Base-by-base conservation (phyloP, 148 eudicot species). In the Agrostemma githago region DNA sequence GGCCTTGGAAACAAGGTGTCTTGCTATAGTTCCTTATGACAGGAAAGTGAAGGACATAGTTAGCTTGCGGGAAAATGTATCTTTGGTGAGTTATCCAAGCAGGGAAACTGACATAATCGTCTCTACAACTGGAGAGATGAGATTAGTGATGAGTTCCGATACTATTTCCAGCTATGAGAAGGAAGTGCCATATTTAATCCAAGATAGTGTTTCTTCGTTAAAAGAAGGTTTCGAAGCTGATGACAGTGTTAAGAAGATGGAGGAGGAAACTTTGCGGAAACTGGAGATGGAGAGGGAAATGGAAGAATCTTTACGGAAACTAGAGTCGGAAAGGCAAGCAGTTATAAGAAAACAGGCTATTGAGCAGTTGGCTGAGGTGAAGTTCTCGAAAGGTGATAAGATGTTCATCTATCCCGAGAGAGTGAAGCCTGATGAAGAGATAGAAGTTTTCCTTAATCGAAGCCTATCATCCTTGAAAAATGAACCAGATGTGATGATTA, bases 401-500 rank as follows among this genome's bases (percentile, higher is more conserved):
- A 54, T 92, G 59, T 96, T 96, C 78, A 70, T 76, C 65, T 96
- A 89, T 78, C 97, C 99, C 3, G 83, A 79, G 81, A 79, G 74
- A 34, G 89, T 87, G 68, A 89, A 84, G 77, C 92, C 97, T 19
- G 94, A 74, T 81, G 77, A 82, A 78, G 88, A 83, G 63, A 79
- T 96, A 34, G 96, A 89, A 74, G 65, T 96, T 17, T 96, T 89
- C 80, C 82, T 92, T 56, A 90, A 96, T 73, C 83, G 89, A 78
- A 89, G 86, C 74, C 72, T 92, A 72, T 96, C 99, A 40, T 75
- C 86, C 67, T 81, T 96, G 75, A 77, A 84, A 48, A 78, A 87
- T 70, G 94, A 96, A 82, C 82, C 88, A 6, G 88, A 90, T 44
- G 81, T 92, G 34, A 67, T 90, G 78, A 84, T 90, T 14, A 92